Conservation (phyloP, 345 rosid genomes). For the Gossypium ekmanianum region DNA sequence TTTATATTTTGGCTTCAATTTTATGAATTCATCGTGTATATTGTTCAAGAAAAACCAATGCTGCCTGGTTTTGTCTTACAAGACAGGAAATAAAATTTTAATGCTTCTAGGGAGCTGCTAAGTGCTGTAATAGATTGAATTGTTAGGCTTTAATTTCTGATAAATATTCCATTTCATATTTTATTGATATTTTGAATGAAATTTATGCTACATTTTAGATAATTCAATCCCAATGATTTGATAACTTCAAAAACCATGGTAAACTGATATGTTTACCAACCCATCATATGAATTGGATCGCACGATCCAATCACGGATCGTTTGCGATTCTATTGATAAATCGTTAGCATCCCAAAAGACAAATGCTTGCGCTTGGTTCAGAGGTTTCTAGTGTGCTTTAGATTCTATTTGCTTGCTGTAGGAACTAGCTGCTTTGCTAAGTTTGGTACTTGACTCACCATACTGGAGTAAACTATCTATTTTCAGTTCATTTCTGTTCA, state of each 20-base stretch:
- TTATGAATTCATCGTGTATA: neutral
- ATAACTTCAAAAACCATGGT: neutral
- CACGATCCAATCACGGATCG: neutral
- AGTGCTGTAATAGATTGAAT: neutral
- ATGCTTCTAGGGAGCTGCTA: neutral
- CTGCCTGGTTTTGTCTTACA: neutral
- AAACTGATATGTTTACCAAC: neutral
- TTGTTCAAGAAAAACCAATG: neutral
- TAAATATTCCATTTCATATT: neutral
- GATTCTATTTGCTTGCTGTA: neutral
- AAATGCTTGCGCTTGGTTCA: neutral
- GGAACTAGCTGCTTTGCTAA: conserved; percentile 2
- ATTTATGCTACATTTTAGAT: neutral
- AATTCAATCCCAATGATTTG: neutral
- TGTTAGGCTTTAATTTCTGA: neutral
- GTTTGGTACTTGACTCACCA: neutral
- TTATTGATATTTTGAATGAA: neutral
- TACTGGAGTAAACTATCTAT: neutral
- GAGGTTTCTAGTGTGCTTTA: neutral
- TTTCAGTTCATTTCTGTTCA: conserved; percentile 11
- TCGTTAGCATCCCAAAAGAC: neutral
- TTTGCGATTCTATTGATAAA: neutral
- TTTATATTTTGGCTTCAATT: neutral
- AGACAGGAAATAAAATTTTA: neutral
- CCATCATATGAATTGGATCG: no score